phyloP scores from a whole-genome alignment of 306 rosid genomes.

The Quercus engelmannii region DNA sequence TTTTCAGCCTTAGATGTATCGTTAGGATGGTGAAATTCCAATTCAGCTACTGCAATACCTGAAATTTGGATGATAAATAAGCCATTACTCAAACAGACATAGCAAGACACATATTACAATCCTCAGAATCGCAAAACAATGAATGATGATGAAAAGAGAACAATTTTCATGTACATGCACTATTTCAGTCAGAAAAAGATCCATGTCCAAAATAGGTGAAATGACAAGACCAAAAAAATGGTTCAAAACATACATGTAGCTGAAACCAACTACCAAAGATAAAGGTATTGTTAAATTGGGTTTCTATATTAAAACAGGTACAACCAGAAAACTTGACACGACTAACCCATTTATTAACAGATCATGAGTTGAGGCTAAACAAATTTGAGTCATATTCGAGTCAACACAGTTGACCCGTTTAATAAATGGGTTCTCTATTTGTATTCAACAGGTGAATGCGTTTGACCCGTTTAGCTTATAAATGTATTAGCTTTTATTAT shows the following conservation, averaged over 20 bases:
- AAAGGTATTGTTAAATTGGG: background rate
- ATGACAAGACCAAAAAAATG: background rate
- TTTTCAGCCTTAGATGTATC: constrained; percentile 65
- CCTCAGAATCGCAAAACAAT: background rate
- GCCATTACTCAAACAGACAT: background rate
- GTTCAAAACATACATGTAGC: background rate
- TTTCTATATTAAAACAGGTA: background rate
- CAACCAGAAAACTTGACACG: too few species aligned
- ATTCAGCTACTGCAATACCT: constrained; percentile 71
- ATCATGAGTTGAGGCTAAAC: too few species aligned
- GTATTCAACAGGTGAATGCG: fast-evolving
- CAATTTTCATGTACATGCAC: constrained; percentile 1
- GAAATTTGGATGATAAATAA: constrained; percentile 19
- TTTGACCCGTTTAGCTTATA: too few species aligned
- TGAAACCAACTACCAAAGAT: background rate
- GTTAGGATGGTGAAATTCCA: constrained; percentile 59
- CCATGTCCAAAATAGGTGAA: background rate
- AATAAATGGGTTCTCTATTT: too few species aligned
- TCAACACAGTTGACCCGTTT: too few species aligned
- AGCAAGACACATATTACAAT: background rate
- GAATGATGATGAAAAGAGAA: background rate
- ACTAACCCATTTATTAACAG: too few species aligned
- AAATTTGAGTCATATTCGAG: too few species aligned
- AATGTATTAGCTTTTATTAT: too few species aligned
- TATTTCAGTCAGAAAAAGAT: background rate